Percentiles rank a stretch among this genome's conserved stretches.
Evolutionary conservation across 2,329 filamentous ascomycete species (phyloP).

Genomic region (Sphaerostilbella broomeana): DNA sequence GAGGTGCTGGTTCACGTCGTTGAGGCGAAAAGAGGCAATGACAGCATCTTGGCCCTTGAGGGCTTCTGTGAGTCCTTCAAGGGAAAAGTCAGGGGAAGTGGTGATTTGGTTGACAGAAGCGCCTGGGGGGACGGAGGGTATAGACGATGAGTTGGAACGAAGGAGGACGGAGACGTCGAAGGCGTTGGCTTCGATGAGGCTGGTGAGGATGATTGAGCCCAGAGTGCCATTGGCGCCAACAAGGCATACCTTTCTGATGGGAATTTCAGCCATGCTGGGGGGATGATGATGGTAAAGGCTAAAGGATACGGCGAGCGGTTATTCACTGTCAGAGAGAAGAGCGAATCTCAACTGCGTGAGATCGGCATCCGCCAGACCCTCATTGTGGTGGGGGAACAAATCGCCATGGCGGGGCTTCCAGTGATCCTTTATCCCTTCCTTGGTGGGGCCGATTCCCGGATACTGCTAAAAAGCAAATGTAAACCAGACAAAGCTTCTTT

Average conservation of each 20-base stretch:
- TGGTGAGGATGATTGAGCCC: conserved; percentile 32
- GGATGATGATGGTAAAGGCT: no score
- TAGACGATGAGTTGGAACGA: conserved; percentile 33
- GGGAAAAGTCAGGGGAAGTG: conserved; percentile 24
- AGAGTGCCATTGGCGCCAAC: conserved; percentile 34
- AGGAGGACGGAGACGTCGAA: conserved; percentile 51
- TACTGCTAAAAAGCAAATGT: no score
- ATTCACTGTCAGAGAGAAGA: no score
- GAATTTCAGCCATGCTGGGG: conserved; percentile 4
- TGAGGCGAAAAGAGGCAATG: conserved; percentile 32
- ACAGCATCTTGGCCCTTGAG: conserved; percentile 53
- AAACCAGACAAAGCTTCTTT: no score
- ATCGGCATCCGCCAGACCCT: no score
- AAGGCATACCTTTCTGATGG: conserved; percentile 27
- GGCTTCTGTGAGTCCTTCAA: conserved; percentile 36
- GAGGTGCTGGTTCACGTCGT: conserved; percentile 38
- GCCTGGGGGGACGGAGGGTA: conserved; percentile 15
- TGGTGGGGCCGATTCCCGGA: no score
- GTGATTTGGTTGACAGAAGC: conserved; percentile 17
- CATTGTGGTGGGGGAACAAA: no score
- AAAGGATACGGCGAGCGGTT: no score
- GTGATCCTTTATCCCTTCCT: no score
- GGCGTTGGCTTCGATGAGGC: conserved; percentile 28
- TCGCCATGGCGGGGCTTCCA: no score
- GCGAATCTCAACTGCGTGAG: no score